A percentile compares a stretch with the other conserved stretches of the same genome.
Conservation (phyloP, 2,329 filamentous ascomycete species). For the Chaetomium globosum region DNA sequence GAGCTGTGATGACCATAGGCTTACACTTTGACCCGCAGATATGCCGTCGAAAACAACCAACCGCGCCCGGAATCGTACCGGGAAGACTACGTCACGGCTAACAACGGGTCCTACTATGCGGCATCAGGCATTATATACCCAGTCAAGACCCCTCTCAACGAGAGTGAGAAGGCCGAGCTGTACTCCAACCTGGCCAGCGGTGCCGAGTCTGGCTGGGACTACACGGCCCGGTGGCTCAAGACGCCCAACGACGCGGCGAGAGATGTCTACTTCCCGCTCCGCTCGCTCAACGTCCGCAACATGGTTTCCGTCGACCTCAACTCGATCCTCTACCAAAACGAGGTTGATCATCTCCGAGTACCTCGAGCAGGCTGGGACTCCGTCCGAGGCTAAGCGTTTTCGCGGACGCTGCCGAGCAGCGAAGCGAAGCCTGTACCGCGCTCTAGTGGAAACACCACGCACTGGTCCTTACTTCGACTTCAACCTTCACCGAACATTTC, state of each 20-base stretch:
- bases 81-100: conserved; percentile 68
- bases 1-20: background rate
- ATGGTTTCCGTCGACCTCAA: conserved; percentile 68
- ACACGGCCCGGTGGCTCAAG: conserved; percentile 60
- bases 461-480: conserved; percentile 69
- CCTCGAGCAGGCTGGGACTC: conserved; percentile 55
- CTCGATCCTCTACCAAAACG: conserved; percentile 68
- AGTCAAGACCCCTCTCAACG: conserved; percentile 52
- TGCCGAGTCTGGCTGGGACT: conserved; percentile 69
- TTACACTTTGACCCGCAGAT: conserved; percentile 42
- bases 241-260: conserved; percentile 60
- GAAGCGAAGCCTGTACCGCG: conserved; percentile 61
- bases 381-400: conserved; percentile 56
- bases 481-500: conserved; percentile 63
- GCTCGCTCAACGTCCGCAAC: conserved; percentile 62
- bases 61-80: conserved; percentile 68
- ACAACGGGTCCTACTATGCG: conserved; percentile 65
- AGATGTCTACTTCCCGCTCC: conserved; percentile 66
- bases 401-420: conserved; percentile 52
- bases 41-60: conserved; percentile 64
- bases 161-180: conserved; percentile 54
- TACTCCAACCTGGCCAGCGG: conserved; percentile 67
- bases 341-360: conserved; percentile 62
- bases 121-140: conserved; percentile 61
- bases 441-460: conserved; percentile 67